Evolutionary conservation across 208 protist genomes (phyloP).

Genomic region (Trypanosoma lewisi): DNA sequence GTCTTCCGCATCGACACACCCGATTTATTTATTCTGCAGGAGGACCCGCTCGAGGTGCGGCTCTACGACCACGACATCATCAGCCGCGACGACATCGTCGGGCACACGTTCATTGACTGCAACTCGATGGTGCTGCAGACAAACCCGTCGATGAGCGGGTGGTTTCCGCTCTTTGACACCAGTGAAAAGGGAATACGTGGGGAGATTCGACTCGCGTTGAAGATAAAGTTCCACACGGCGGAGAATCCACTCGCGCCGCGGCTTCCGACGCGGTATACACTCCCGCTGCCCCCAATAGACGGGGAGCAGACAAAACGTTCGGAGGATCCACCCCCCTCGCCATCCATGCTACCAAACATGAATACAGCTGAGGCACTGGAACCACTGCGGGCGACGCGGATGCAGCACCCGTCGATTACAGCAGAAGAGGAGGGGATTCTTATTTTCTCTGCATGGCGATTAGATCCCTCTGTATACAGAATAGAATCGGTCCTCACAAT

Average conservation of each 20-base stretch:
- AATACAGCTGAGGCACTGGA: conserved; percentile 37
- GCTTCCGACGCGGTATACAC: conserved; percentile 66
- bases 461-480: conserved; percentile 85
- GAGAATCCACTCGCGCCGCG: conserved; percentile 83
- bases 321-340: conserved; percentile 1
- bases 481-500: conserved; percentile 80
- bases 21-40: conserved; percentile 89
- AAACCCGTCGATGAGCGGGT: conserved; percentile 70
- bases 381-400: conserved; percentile 47
- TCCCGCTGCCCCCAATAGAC: conserved; percentile 17
- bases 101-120: conserved; percentile 91
- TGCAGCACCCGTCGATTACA: conserved; percentile 75
- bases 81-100: conserved; percentile 94
- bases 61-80: conserved; percentile 96
- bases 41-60: conserved; percentile 92
- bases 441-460: conserved; percentile 79
- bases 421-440: conserved; percentile 83
- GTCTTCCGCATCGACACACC: conserved; percentile 83
- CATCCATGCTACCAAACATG: neutral
- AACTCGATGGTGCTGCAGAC: conserved; percentile 83
- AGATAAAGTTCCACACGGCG: conserved; percentile 87
- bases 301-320: conserved; percentile 3
- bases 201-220: conserved; percentile 84
- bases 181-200: conserved; percentile 66
- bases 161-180: conserved; percentile 92